phyloP scores from a whole-genome alignment of 2,329 filamentous ascomycete genomes.

The Xylaria sp. region DNA sequence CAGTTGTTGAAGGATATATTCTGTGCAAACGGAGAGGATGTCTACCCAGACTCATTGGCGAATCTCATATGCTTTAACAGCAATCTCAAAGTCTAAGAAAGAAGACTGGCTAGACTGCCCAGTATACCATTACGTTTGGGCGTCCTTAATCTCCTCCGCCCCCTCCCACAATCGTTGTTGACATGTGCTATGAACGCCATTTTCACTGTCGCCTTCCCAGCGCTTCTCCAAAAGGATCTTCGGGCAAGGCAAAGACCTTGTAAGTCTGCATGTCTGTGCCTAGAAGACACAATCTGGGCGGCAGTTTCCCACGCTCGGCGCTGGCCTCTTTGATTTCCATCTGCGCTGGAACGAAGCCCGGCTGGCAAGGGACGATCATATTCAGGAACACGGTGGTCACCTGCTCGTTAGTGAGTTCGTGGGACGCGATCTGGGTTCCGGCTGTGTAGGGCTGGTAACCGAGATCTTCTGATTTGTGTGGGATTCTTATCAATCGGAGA shows the following conservation, averaged over 20 bases:
- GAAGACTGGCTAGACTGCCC: no score
- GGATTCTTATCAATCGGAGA: slow-evolving; percentile 44
- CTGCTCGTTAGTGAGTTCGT: slow-evolving; percentile 41
- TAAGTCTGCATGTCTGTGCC: slow-evolving; percentile 55
- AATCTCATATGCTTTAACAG: background rate
- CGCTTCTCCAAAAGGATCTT: slow-evolving; percentile 32
- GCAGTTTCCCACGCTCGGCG: slow-evolving; percentile 52
- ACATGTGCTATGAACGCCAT: background rate
- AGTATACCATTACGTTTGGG: background rate
- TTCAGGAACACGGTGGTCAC: slow-evolving; percentile 39
- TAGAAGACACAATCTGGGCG: slow-evolving; percentile 57
- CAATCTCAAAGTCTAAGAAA: background rate
- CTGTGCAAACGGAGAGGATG: background rate
- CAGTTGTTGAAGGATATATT: background rate
- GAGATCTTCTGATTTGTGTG: slow-evolving; percentile 45
- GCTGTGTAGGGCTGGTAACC: slow-evolving; percentile 45
- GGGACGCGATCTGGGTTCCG: slow-evolving; percentile 27
- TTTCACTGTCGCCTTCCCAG: slow-evolving; percentile 2
- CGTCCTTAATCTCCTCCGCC: no score
- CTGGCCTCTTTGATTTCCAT: slow-evolving; percentile 59
- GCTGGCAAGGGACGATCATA: slow-evolving; percentile 37
- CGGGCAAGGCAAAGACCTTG: slow-evolving; percentile 53
- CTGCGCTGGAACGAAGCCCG: slow-evolving; percentile 49
- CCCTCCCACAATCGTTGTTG: background rate
- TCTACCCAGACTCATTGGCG: background rate